phyloP scores from a whole-genome alignment of 2,329 filamentous ascomycete genomes.

The Aureobasidium subglaciale region DNA sequence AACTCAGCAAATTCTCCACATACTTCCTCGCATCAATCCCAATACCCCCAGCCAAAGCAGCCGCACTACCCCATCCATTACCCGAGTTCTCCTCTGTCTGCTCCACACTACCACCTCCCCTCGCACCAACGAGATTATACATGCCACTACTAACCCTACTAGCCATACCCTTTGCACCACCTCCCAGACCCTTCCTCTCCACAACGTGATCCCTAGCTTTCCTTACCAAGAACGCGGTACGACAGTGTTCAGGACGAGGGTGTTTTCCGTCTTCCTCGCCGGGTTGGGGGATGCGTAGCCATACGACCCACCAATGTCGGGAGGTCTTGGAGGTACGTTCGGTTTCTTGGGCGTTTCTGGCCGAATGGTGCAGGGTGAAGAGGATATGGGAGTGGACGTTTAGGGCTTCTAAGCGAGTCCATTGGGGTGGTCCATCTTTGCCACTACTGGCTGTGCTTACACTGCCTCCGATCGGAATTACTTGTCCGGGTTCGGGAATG shows the following conservation, averaged over 20 bases:
- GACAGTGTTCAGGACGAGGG: conserved; percentile 20
- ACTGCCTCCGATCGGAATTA: conserved; percentile 31
- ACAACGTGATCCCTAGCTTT: conserved; percentile 30
- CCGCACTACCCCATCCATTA: conserved; percentile 49
- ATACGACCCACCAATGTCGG: conserved; percentile 62
- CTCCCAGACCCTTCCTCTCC: conserved; percentile 16
- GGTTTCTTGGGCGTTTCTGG: conserved; percentile 40
- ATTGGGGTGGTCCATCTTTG: conserved; percentile 27
- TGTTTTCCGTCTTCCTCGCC: not conserved
- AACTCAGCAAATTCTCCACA: conserved; percentile 62
- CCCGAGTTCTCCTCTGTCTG: conserved; percentile 27
- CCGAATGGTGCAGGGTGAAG: conserved; percentile 48
- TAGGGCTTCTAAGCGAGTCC: conserved; percentile 53
- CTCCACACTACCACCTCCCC: conserved; percentile 18
- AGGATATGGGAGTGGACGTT: conserved; percentile 56
- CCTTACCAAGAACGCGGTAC: conserved; percentile 38
- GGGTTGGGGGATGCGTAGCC: conserved; percentile 46
- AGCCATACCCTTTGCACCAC: conserved; percentile 25
- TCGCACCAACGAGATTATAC: conserved; percentile 20
- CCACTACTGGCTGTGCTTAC: conserved; percentile 19
- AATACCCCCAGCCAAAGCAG: conserved; percentile 62
- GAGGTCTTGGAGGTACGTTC: conserved; percentile 57
- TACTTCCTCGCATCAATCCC: conserved; percentile 70
- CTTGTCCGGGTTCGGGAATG: conserved; percentile 49
- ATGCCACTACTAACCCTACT: conserved; percentile 16